These are phyloP conservation scores for Vitis vinifera DNA, from an alignment of 164 flowering plant species.

Conservation along the genomic window ASM3070453v1 NC_081808.1:20919501-20920000, in stretches of 20 bases:
- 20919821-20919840: background rate
- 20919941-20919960: too few species aligned
- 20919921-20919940: too few species aligned
- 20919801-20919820: background rate
- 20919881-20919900: background rate
- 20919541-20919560: too few species aligned
- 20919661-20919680: background rate
- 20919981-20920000: too few species aligned
- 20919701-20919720: constrained; percentile 18
- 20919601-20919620: constrained; percentile 20
- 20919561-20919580: background rate
- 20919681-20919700: background rate
- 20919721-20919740: background rate
- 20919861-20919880: background rate
- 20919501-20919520: too few species aligned
- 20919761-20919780: background rate
- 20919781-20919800: background rate
- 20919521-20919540: too few species aligned
- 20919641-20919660: constrained; percentile 1
- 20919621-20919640: constrained; percentile 2
- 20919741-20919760: background rate
- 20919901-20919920: too few species aligned
- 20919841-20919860: background rate
- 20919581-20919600: background rate
- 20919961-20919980: too few species aligned